Conservation (phyloP, 495 filamentous ascomycete species). For the Aspergillus incahuasiensis region DNA sequence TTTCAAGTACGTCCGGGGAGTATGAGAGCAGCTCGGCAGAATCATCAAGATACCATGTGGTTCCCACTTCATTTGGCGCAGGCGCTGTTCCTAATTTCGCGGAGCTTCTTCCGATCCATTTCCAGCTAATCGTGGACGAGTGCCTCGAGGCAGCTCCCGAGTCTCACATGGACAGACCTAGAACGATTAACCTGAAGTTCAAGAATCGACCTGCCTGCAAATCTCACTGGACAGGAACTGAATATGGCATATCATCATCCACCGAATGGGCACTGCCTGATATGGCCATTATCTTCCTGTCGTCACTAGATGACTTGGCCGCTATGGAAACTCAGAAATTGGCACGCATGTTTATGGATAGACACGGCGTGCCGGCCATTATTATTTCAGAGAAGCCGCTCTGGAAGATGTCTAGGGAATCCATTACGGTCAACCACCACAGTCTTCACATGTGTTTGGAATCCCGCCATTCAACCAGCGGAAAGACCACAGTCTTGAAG, state of each 20-base stretch:
- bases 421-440: slow-evolving; percentile 45
- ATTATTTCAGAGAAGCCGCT: slow-evolving; percentile 60
- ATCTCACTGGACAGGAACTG: slow-evolving; percentile 42
- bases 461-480: slow-evolving; percentile 48
- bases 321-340: slow-evolving; percentile 48
- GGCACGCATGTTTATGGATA: slow-evolving; percentile 58
- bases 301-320: slow-evolving; percentile 47
- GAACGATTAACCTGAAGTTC: slow-evolving; percentile 51
- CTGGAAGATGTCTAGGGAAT: slow-evolving; percentile 42
- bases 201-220: slow-evolving; percentile 50
- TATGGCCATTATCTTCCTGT: slow-evolving; percentile 64
- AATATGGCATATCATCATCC: slow-evolving; percentile 42
- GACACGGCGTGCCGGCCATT: slow-evolving; percentile 62
- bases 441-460: slow-evolving; percentile 68
- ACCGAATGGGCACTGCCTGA: slow-evolving; percentile 64
- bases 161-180: slow-evolving; percentile 35
- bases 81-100: slow-evolving; percentile 52
- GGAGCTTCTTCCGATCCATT: slow-evolving; percentile 71
- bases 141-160: slow-evolving; percentile 53
- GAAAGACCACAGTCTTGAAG: slow-evolving; percentile 47
- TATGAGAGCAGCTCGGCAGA: slow-evolving; percentile 44
- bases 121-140: slow-evolving; percentile 70
- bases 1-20: slow-evolving; percentile 42
- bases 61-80: slow-evolving; percentile 66
- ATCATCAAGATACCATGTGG: slow-evolving; percentile 66